phyloP scores from a whole-genome alignment of 805 yeast species.

The Zygosaccharomyces siamensis region DNA sequence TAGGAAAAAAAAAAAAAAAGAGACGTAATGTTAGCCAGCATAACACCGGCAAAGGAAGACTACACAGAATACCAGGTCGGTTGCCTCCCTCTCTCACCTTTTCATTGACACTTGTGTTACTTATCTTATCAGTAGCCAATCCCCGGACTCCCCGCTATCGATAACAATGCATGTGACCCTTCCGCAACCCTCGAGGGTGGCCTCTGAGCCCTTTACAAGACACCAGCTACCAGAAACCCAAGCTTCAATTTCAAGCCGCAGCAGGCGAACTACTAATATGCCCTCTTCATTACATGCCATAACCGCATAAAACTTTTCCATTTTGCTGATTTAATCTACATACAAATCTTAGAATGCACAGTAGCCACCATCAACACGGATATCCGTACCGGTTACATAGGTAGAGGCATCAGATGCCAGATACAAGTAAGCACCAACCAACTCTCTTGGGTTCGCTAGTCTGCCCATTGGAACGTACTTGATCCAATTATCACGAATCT shows the following conservation, averaged over 20 bases:
- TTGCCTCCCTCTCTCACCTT: too few species aligned
- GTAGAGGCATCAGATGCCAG: constrained; percentile 77
- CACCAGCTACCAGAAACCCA: too few species aligned
- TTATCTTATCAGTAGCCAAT: too few species aligned
- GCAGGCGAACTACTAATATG: background rate
- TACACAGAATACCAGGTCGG: too few species aligned
- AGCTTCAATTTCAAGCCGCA: background rate
- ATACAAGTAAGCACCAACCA: constrained; percentile 75
- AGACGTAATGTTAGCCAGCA: too few species aligned
- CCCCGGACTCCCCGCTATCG: too few species aligned
- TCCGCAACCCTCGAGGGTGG: too few species aligned
- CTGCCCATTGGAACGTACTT: constrained; percentile 62
- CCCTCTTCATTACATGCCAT: background rate
- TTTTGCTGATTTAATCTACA: background rate
- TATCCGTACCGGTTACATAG: constrained; percentile 74
- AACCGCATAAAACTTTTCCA: background rate
- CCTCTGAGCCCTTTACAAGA: too few species aligned
- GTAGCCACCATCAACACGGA: constrained; percentile 71
- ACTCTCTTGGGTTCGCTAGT: constrained; percentile 66
- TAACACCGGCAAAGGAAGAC: too few species aligned
- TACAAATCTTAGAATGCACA: constrained; percentile 5
- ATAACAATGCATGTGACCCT: too few species aligned
- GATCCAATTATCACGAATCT: constrained; percentile 47
- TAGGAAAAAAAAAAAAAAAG: too few species aligned
- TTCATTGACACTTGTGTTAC: too few species aligned